phyloP scores from a whole-genome alignment of 2,329 filamentous ascomycete species.

The Fusarium torulosum region DNA sequence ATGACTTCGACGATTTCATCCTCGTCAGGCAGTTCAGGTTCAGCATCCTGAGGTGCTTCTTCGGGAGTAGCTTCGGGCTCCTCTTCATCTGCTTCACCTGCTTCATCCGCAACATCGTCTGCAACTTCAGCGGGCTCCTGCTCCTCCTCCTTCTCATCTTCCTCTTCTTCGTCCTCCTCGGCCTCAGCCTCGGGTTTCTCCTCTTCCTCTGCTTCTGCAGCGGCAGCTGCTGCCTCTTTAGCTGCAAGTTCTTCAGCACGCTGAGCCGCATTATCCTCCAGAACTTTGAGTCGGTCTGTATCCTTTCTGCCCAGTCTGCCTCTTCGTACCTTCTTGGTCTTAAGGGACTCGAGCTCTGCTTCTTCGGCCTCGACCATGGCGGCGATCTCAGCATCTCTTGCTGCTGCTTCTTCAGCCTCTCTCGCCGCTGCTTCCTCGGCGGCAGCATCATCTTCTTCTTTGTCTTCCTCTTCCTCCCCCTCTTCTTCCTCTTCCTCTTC shows the following conservation, averaged over 20 bases:
- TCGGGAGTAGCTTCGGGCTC: constrained; percentile 49
- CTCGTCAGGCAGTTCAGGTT: constrained; percentile 35
- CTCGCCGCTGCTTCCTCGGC: constrained; percentile 46
- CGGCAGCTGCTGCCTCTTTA: constrained; percentile 13
- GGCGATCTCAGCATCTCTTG: constrained; percentile 53
- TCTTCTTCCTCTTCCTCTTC: constrained; percentile 1
- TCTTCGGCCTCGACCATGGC: too few relatives aligned
- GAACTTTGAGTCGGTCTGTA: constrained; percentile 29
- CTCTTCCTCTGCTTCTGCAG: background rate
- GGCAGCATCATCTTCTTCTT: background rate
- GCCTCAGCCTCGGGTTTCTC: background rate
- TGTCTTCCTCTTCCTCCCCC: background rate
- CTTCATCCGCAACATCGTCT: constrained; percentile 37
- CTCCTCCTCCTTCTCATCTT: constrained; percentile 23
- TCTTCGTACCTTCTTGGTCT: constrained; percentile 52
- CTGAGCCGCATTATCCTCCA: constrained; percentile 27
- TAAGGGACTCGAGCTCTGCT: too few relatives aligned
- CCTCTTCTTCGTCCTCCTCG: constrained; percentile 39
- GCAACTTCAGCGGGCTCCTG: constrained; percentile 41
- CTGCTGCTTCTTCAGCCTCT: constrained; percentile 54
- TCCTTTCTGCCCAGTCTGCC: constrained; percentile 44
- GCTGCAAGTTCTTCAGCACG: constrained; percentile 46
- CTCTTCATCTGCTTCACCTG: constrained; percentile 46
- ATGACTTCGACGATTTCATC: constrained; percentile 59
- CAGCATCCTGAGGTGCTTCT: constrained; percentile 51